Base-by-base conservation (phyloP, 306 rosid species). In the Fagus sylvatica region DNA sequence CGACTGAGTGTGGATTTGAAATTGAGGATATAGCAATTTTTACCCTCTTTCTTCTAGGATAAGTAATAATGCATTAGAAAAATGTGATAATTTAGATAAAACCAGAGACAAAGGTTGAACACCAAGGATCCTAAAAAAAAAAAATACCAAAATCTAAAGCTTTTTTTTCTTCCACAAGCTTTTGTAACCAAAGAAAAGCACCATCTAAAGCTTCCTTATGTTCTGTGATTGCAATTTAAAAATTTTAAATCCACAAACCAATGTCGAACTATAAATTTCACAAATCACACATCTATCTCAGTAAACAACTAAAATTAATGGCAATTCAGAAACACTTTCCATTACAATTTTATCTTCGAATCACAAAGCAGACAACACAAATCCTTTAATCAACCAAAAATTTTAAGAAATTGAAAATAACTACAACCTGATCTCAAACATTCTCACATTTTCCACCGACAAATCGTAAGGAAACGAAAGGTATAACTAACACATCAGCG, bases 331-430 rank as follows among this genome's bases (percentile, higher is more conserved):
- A 7, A 56, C 7, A 19, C 2, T 56, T 3, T 28, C 13, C 64
- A 3, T 56, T 13, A 28, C 15, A 28, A 56, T 56, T 56, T 56
- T 4, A 60, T 60, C 34, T 2, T 67, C 53, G 6, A 66, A 69
- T 57, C 61, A 7, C 33, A 46, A 43, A 62, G 13, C 28, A 71
- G 60, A 76, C 10, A 7, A 13, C 51, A 15, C 2, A 16, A 85
- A 79, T 77, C 70, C 42, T n/a, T 39, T 19, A 74, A 77, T 17
- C 37, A 71, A 41, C 16, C 37, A 32, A 81, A 74, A 32, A 54
- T 55, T 1, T 56, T 61, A 49, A 39, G 12, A n/a, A 17, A 5
- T 82, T 9, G 42, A 19, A 40, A 54, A 69, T 40, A 37, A 56
- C 64, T 2, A 57, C 7, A 75, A 64, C 46, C 77, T 54, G 5